These are phyloP conservation scores for Evernia prunastri DNA, from an alignment of 495 filamentous ascomycete genomes.

Conservation along the genomic window DNA sequence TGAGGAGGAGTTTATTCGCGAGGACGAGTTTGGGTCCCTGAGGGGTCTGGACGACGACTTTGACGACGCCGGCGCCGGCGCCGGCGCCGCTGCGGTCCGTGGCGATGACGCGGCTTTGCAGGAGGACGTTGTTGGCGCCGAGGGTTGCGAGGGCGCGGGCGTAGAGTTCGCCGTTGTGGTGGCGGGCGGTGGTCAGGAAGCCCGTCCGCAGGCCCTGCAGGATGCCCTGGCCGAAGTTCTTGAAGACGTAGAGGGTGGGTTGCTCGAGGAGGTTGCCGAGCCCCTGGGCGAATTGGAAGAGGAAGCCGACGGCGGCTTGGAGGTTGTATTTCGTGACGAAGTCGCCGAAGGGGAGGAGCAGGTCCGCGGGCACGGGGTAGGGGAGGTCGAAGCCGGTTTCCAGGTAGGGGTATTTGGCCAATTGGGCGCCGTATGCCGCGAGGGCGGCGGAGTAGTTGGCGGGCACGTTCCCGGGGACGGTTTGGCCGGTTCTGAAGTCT, in stretches of 20 bases:
- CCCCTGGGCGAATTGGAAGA: slow-evolving; percentile 32
- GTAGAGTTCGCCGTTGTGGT: slow-evolving; percentile 42
- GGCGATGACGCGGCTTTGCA: slow-evolving; percentile 30
- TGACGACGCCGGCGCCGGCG: slow-evolving; percentile 18
- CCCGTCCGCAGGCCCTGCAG: slow-evolving; percentile 18
- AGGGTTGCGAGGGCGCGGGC: slow-evolving; percentile 31
- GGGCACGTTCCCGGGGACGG: slow-evolving; percentile 22
- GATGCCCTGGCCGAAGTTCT: slow-evolving; percentile 12
- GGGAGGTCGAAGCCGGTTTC: slow-evolving; percentile 39
- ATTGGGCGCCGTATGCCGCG: slow-evolving; percentile 28
- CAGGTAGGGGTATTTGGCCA: slow-evolving; percentile 37
- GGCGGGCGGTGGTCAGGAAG: slow-evolving; percentile 32
- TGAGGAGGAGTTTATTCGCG: slow-evolving; percentile 42
- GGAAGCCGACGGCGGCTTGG: slow-evolving; percentile 27
- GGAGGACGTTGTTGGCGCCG: slow-evolving; percentile 26
- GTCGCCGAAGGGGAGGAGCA: slow-evolving; percentile 37
- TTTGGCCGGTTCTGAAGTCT: slow-evolving; percentile 29
- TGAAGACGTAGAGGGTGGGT: slow-evolving; percentile 31
- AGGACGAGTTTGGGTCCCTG: slow-evolving; percentile 34
- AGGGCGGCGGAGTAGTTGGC: slow-evolving; percentile 23
- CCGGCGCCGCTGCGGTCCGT: slow-evolving; percentile 28
- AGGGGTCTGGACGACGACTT: slow-evolving; percentile 33
- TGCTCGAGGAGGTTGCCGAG: slow-evolving; percentile 36
- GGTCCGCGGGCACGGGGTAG: slow-evolving; percentile 38
- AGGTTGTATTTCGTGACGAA: slow-evolving; percentile 39